Percentiles rank a stretch among this genome's conserved stretches.
Conservation (phyloP, 169 alveolate genomes). For the Cryptosporidium sp. region DNA sequence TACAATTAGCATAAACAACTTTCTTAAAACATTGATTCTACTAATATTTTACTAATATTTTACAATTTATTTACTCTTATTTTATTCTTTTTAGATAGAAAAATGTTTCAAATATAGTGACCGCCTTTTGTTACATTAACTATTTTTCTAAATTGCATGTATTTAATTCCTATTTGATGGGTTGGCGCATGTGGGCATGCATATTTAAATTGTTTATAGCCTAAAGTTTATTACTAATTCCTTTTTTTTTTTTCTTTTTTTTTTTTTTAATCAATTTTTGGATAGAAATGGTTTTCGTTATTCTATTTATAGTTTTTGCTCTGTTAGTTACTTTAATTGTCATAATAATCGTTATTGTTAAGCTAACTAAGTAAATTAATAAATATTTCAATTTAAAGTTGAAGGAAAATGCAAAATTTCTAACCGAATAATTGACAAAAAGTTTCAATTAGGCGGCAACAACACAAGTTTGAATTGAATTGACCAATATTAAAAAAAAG, state of each 20-base stretch:
- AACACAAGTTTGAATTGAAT: no score
- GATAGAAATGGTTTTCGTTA: neutral
- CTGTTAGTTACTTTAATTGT: neutral
- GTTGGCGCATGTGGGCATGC: neutral
- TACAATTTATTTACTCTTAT: no score
- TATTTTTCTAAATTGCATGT: neutral
- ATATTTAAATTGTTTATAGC: neutral
- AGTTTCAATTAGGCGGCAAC: neutral
- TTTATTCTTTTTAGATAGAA: no score
- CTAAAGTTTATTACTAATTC: neutral
- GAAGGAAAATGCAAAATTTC: no score
- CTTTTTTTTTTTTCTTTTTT: no score
- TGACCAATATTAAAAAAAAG: no score
- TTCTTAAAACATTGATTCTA: neutral
- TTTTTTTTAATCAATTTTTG: neutral
- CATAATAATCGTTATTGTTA: neutral
- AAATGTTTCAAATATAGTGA: neutral
- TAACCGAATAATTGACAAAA: neutral
- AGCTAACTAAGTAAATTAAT: neutral
- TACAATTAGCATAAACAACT: neutral
- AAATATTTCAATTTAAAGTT: no score
- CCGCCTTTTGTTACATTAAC: neutral
- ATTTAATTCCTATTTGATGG: neutral
- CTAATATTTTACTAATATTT: neutral
- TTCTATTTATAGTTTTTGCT: neutral